phyloP scores from a whole-genome alignment of 2,329 filamentous ascomycete genomes.

The Didymella exigua region DNA sequence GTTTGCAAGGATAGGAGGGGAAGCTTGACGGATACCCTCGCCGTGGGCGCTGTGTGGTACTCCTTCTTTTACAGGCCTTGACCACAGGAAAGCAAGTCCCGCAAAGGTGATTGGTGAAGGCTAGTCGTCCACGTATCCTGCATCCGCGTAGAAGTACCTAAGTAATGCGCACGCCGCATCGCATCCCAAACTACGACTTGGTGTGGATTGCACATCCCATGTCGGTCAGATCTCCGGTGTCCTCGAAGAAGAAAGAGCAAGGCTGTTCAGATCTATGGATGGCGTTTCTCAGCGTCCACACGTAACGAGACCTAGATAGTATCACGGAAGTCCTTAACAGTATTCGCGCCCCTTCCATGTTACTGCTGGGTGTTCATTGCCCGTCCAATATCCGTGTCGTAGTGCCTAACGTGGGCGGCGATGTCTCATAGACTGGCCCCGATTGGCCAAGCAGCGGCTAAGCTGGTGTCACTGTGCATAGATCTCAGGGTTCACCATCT shows the following conservation, averaged over 20 bases:
- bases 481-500: slow-evolving; percentile 10
- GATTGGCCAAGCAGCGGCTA: slow-evolving; percentile 3
- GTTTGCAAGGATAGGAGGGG: slow-evolving; percentile 1
- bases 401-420: slow-evolving; percentile 14
- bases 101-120: not conserved
- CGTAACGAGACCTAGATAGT: not conserved
- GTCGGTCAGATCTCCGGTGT: slow-evolving; percentile 1
- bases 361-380: not conserved
- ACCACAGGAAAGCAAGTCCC: not conserved
- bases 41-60: not conserved
- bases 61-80: not conserved
- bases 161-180: not conserved
- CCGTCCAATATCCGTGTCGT: slow-evolving; percentile 14
- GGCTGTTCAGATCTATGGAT: not conserved
- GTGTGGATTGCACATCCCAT: not conserved
- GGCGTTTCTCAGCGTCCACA: not conserved
- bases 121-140: not conserved
- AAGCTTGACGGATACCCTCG: not conserved
- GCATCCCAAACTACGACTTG: not conserved
- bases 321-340: not conserved
- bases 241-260: slow-evolving; percentile 1
- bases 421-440: slow-evolving; percentile 5
- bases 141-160: not conserved
- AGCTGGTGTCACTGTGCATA: slow-evolving; percentile 13
- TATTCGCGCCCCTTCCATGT: not conserved